These are phyloP conservation scores for Trypanosoma rangeli DNA, from an alignment of 208 protist genomes.

Conservation along the genomic window DNA sequence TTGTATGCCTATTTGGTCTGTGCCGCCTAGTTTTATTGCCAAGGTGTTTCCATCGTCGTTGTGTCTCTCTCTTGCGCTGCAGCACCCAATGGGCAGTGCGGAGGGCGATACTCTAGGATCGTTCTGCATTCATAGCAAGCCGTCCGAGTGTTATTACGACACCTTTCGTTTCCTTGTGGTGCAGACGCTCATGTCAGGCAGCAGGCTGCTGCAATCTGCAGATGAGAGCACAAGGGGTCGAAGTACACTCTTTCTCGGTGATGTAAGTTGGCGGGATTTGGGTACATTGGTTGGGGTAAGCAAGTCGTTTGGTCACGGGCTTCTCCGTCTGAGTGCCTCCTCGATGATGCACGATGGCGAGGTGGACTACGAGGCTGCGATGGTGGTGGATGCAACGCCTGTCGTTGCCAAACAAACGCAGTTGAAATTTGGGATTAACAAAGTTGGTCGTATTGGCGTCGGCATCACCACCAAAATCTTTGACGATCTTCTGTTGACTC, in stretches of 20 bases:
- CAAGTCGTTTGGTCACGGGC: slow-evolving; percentile 44
- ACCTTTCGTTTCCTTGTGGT: slow-evolving; percentile 17
- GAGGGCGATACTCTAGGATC: slow-evolving; percentile 23
- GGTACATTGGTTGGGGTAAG: slow-evolving; percentile 62
- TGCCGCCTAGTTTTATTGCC: not conserved
- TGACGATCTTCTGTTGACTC: slow-evolving; percentile 47
- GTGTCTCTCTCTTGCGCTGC: slow-evolving; percentile 9
- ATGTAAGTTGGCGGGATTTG: slow-evolving; percentile 45
- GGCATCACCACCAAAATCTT: slow-evolving; percentile 71
- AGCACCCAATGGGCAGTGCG: slow-evolving; percentile 16
- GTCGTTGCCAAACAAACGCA: slow-evolving; percentile 56
- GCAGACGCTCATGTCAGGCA: slow-evolving; percentile 22
- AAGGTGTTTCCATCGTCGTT: not conserved
- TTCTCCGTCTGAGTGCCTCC: slow-evolving; percentile 68
- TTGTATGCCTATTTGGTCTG: not conserved
- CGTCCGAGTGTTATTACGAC: not conserved
- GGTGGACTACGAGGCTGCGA: slow-evolving; percentile 62
- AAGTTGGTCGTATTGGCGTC: slow-evolving; percentile 47
- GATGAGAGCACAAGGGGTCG: slow-evolving; percentile 8
- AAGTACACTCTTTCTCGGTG: slow-evolving; percentile 13
- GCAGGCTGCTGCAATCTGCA: not conserved
- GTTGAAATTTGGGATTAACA: slow-evolving; percentile 72
- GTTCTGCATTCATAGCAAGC: slow-evolving; percentile 6
- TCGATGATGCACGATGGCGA: slow-evolving; percentile 67
- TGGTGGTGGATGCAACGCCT: slow-evolving; percentile 58